Percentiles rank a stretch among this genome's conserved stretches.
Conservation (phyloP, 2,329 filamentous ascomycete genomes). For the Penicillium brasilianum region DNA sequence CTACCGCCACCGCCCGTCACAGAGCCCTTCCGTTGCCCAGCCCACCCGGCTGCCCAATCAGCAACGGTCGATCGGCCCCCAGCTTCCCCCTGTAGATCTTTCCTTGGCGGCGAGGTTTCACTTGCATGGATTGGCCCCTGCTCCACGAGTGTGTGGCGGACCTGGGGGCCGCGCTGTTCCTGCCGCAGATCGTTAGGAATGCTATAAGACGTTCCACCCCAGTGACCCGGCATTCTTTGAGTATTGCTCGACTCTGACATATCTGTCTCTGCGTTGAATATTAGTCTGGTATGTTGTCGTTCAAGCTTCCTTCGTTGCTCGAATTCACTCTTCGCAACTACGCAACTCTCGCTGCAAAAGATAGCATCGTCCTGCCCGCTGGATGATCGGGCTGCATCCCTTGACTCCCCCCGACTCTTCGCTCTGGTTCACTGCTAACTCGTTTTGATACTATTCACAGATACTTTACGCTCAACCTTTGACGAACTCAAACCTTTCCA, state of each 20-base stretch:
- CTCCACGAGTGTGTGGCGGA: conserved; percentile 7
- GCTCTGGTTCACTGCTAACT: not conserved
- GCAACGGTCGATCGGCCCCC: not conserved
- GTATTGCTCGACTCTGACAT: not conserved
- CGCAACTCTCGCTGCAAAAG: not conserved
- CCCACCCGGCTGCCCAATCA: not conserved
- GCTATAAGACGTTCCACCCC: conserved; percentile 22
- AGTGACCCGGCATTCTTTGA: conserved; percentile 19
- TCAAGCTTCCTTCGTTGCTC: not conserved
- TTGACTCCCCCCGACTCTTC: not conserved
- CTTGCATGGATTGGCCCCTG: not conserved
- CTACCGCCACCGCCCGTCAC: not conserved
- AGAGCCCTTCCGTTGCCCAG: conserved; percentile 1
- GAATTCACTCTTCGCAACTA: not conserved
- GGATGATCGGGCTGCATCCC: not conserved
- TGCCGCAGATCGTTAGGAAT: conserved; percentile 13
- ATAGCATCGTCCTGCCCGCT: not conserved
- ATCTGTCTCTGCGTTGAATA: not conserved
- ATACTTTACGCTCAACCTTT: not conserved
- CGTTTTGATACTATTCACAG: not conserved
- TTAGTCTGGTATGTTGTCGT: not conserved
- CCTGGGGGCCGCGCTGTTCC: not conserved
- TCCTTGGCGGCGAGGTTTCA: conserved; percentile 6
- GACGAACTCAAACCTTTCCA: not conserved
- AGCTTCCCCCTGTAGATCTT: conserved; percentile 15